Evolutionary conservation across 202 grass and related monocot genomes (phyloP), one percentile per base, ranked within the genome.

Genomic region (Elaeis oleifera): DNA sequence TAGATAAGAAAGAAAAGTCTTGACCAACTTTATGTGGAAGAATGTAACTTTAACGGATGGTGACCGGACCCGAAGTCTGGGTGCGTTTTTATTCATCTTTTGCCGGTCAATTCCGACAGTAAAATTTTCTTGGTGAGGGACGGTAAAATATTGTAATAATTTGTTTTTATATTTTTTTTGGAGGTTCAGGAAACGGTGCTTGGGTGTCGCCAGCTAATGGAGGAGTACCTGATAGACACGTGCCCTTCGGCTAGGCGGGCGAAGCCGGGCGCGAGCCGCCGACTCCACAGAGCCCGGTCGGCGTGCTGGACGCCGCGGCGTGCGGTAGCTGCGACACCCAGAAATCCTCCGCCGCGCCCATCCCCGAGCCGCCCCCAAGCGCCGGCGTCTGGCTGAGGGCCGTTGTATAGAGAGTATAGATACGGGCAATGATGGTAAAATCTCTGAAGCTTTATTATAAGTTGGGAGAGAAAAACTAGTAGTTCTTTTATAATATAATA

Each of bases 171-270:
- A 23, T 3, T 4, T 21, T 14, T 5, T 25, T 73, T 39, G 14
- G n/a, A 29, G 24, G 59, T 3, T 50, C 59, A 73, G 70, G 59
- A 56, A 23, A 51, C 18, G 70, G 70, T 73, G 16, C 53, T 50
- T 9, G 23, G 59, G 50, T 73, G 70, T 63, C 59, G 70, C 70
- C 70, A 63, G 70, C 70, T 73, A 60, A 73, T 73, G 70, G 59
- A 63, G 18, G 50, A 73, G 59, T 63, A 54, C 16, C 59, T 55
- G 18, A 39, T 56, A 0, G 70, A 73, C 70, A 56, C 59, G 70
- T 63, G 70, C 54, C 70, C 70, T 0, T 55, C 59, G 1, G 59
- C 70, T 16, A 16, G 44, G 9, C 48, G 8, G 5, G 6, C 8
- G 26, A 56, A 18, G 28, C 36, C 17, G 23, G 32, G 4, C 13